Evolutionary conservation across 2,329 filamentous ascomycete species (phyloP), one percentile per base, ranked within the genome.

Genomic region (Fusarium sp.): DNA sequence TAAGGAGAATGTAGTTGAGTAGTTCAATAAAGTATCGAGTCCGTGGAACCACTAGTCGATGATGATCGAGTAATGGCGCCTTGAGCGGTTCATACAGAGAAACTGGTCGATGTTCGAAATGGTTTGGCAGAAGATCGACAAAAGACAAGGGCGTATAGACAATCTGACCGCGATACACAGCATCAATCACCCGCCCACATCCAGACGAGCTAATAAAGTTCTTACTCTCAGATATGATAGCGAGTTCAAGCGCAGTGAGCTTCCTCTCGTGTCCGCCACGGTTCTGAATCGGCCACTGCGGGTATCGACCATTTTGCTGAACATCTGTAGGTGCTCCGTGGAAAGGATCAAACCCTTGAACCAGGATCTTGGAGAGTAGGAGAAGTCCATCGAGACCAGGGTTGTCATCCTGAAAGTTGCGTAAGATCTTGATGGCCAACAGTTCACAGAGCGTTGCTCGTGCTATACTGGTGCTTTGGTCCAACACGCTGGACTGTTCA

Each of bases 151-250:
- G 89, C 0, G 89, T 91, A 67, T 92, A 92, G 12, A 90, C 86
- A 30, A 92, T 83, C 15, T 87, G 81, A 2, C 90, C 90, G 15
- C 84, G 82, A 61, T 91, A 90, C 2, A 92, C 88, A 5, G 89
- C 89, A 62, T 89, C 86, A 9, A 92, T 88, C 15, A 92, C 87
- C 57, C 88, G 86, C 69, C 90, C 88, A 62, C 87, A 91, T 0
- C 88, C 88, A 0, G 87, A 84, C 11, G 88, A 86, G 68, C 84
- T 85, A 23, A 92, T 81, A 45, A 92, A 88, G 36, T 82, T 78
- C 73, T 92, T 92, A 70, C 88, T 89, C 73, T 91, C 88, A 0
- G 88, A 89, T 1, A 91, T 83, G 53, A 92, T 91, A 24, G 89
- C 89, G n/a, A 92, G 84, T 74, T 92, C 90, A 5, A 92, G 81